phyloP scores from a whole-genome alignment of 2,329 filamentous ascomycete genomes.

The Fusarium lyarnte region DNA sequence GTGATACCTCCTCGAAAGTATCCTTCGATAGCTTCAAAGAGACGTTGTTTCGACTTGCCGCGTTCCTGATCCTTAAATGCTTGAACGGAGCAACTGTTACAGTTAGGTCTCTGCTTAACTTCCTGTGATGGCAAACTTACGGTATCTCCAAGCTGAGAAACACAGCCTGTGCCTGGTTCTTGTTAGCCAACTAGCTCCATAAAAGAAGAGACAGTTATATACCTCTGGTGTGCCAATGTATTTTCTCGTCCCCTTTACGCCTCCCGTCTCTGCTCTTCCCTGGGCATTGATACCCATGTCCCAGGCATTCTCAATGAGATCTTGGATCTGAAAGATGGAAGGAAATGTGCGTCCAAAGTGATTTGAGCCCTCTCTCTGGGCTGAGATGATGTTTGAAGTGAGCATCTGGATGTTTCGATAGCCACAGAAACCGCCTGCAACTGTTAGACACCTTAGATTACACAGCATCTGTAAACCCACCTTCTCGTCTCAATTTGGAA shows the following conservation, averaged over 20 bases:
- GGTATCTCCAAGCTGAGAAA: constrained; percentile 75
- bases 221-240: constrained; percentile 95
- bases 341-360: constrained; percentile 72
- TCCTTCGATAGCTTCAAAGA: constrained; percentile 74
- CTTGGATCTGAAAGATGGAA: constrained; percentile 83
- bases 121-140: constrained; percentile 52
- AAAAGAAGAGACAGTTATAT: constrained; percentile 24
- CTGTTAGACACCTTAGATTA: neutral
- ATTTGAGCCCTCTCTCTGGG: constrained; percentile 64
- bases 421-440: constrained; percentile 84
- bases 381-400: constrained; percentile 77
- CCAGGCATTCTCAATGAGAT: constrained; percentile 89
- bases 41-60: constrained; percentile 57
- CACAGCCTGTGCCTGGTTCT: constrained; percentile 76
- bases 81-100: constrained; percentile 67
- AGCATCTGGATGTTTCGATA: constrained; percentile 97
- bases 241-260: constrained; percentile 87
- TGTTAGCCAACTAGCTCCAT: neutral
- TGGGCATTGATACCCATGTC: constrained; percentile 81
- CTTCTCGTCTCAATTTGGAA: constrained; percentile 81
- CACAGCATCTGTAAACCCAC: constrained; percentile 47
- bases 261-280: constrained; percentile 83
- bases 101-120: neutral
- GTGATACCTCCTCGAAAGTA: constrained; percentile 73
- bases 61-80: constrained; percentile 63